Evolutionary conservation across 169 alveolate genomes (phyloP).

Genomic region (Toxoplasma gondii): DNA sequence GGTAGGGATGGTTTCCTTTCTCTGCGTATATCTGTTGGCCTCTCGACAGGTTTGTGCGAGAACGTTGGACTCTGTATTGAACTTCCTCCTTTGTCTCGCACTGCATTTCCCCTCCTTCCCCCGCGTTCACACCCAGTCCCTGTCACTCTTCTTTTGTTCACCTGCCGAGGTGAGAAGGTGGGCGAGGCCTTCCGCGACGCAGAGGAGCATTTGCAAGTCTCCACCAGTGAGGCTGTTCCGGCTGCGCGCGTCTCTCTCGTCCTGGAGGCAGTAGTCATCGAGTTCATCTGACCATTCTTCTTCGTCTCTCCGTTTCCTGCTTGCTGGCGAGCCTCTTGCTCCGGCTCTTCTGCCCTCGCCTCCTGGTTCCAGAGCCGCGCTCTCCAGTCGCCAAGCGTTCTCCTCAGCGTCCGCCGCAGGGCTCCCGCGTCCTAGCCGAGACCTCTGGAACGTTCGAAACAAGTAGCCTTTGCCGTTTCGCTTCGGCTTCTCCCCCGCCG

Average conservation of each 20-base stretch:
- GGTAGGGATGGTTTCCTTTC: too few relatives aligned
- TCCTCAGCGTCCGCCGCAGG: background rate
- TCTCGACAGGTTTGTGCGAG: too few relatives aligned
- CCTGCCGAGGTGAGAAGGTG: constrained; percentile 7
- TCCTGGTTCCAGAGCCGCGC: background rate
- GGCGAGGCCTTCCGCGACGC: constrained; percentile 27
- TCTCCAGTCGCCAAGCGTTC: background rate
- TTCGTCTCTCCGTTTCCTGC: background rate
- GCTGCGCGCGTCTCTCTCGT: background rate
- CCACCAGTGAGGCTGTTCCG: background rate
- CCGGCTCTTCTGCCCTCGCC: too few relatives aligned
- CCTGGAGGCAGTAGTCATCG: background rate
- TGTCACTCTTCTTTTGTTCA: background rate
- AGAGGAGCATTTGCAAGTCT: constrained; percentile 20
- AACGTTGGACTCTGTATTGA: too few relatives aligned
- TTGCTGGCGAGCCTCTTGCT: background rate
- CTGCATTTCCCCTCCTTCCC: too few relatives aligned
- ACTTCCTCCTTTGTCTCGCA: too few relatives aligned
- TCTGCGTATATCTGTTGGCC: too few relatives aligned
- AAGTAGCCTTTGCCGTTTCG: background rate
- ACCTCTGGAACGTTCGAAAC: background rate
- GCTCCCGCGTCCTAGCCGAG: background rate
- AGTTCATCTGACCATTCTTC: constrained; percentile 13
- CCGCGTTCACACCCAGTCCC: background rate
- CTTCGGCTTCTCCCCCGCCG: background rate